Evolutionary conservation across 768 basidiomycete genomes (phyloP).

Genomic region (Amanita polypyramis): DNA sequence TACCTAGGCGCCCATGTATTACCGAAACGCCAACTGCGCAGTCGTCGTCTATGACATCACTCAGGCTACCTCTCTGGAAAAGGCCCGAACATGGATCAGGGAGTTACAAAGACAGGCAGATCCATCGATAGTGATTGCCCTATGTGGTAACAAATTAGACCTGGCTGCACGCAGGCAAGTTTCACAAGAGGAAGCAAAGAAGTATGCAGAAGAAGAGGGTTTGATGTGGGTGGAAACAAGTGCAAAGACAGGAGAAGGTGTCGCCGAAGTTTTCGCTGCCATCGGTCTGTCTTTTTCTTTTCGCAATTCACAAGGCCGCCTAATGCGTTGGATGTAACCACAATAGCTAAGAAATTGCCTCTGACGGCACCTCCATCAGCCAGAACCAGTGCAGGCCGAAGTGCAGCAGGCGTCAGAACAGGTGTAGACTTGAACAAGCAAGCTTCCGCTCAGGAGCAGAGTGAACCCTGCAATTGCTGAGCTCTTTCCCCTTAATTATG

Average conservation of each 20-base stretch:
- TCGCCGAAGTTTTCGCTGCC: slow-evolving; percentile 74
- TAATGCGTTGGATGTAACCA: slow-evolving; percentile 5
- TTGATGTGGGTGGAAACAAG: slow-evolving; percentile 90
- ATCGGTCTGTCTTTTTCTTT: slow-evolving; percentile 46
- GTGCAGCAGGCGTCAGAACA: slow-evolving; percentile 42
- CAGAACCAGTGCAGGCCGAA: slow-evolving; percentile 40
- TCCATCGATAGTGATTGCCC: slow-evolving; percentile 90
- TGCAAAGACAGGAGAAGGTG: slow-evolving; percentile 83
- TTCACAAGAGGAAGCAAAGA: slow-evolving; percentile 79
- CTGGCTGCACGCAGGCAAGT: slow-evolving; percentile 78
- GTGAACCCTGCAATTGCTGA: slow-evolving; percentile 74
- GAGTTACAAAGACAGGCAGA: slow-evolving; percentile 97
- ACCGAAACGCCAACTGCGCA: slow-evolving; percentile 89
- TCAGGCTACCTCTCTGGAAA: slow-evolving; percentile 81
- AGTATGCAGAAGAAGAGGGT: slow-evolving; percentile 88
- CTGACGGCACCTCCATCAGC: slow-evolving; percentile 55
- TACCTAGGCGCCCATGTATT: slow-evolving; percentile 86
- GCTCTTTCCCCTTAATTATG: background rate
- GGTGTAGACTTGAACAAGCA: slow-evolving; percentile 82
- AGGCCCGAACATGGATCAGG: slow-evolving; percentile 92
- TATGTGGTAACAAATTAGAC: slow-evolving; percentile 95
- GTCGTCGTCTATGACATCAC: slow-evolving; percentile 98
- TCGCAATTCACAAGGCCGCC: background rate
- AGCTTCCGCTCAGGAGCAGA: slow-evolving; percentile 35
- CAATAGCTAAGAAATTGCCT: slow-evolving; percentile 81